Percentiles rank a stretch among this genome's conserved stretches.
These are phyloP conservation scores for Cercospora zeae-maydis DNA, from an alignment of 2,329 filamentous ascomycete genomes.

Conservation along the genomic window DNA sequence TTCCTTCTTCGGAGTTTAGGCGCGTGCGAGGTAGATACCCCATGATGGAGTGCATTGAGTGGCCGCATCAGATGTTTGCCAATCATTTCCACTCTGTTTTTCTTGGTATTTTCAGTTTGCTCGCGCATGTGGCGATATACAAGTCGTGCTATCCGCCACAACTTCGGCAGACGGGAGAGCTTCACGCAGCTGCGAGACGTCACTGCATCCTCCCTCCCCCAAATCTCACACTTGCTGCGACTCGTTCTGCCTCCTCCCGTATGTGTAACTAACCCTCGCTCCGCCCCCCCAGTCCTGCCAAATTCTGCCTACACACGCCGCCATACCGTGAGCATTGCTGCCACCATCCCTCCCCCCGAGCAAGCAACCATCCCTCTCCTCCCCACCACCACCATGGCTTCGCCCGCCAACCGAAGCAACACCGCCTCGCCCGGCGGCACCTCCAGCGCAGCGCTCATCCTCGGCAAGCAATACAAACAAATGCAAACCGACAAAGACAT, in stretches of 20 bases:
- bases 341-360: not conserved
- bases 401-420: constrained; percentile 15
- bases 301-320: not conserved
- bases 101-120: not conserved
- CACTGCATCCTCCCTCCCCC: not conserved
- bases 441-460: constrained; percentile 64
- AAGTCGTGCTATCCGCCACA: not conserved
- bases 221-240: not conserved
- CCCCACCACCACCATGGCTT: constrained; percentile 16
- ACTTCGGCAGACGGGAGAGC: not conserved
- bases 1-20: not conserved
- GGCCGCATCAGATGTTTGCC: not conserved
- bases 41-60: not conserved
- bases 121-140: not conserved
- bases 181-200: not conserved
- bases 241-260: not conserved
- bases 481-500: constrained; percentile 91
- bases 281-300: not conserved
- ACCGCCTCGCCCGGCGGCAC: constrained; percentile 26
- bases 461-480: constrained; percentile 83
- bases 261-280: not conserved
- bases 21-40: constrained; percentile 7
- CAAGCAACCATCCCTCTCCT: not conserved
- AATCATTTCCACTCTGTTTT: not conserved
- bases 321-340: not conserved